Evolutionary conservation across 2,329 filamentous ascomycete species (phyloP).

Genomic region (Epicoccum sorghinum): DNA sequence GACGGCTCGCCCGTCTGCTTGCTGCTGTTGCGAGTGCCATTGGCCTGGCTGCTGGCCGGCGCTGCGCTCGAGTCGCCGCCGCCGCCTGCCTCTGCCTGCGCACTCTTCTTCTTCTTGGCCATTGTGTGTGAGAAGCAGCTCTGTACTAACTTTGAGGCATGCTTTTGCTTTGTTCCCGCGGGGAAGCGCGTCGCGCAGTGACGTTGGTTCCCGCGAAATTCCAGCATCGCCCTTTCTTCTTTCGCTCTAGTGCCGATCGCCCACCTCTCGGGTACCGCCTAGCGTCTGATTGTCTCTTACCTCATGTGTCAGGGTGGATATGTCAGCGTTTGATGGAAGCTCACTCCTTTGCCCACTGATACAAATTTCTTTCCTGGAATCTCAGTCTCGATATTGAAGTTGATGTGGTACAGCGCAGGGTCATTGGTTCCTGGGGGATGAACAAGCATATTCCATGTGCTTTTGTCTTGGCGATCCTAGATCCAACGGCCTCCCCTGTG

Average conservation of each 20-base stretch:
- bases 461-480: too few species aligned
- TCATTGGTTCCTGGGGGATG: too few species aligned
- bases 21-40: background rate
- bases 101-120: slow-evolving; percentile 46
- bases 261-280: background rate
- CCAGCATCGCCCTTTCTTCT: background rate
- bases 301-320: too few species aligned
- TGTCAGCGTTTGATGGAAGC: too few species aligned
- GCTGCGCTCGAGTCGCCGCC: slow-evolving; percentile 9
- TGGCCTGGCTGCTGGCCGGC: background rate
- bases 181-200: slow-evolving; percentile 3
- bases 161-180: background rate
- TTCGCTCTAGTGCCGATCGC: slow-evolving; percentile 4
- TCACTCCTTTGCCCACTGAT: too few species aligned
- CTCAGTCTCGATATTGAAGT: too few species aligned
- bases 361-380: too few species aligned
- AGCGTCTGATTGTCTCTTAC: too few species aligned
- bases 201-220: slow-evolving; percentile 10
- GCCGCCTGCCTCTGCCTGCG: slow-evolving; percentile 1
- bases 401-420: too few species aligned
- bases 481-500: too few species aligned
- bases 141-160: background rate
- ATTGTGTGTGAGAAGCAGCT: slow-evolving; percentile 16
- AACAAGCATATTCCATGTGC: too few species aligned
- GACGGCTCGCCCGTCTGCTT: slow-evolving; percentile 18